Conservation (phyloP, 805 yeast species). For the Candida nanaspora region DNA sequence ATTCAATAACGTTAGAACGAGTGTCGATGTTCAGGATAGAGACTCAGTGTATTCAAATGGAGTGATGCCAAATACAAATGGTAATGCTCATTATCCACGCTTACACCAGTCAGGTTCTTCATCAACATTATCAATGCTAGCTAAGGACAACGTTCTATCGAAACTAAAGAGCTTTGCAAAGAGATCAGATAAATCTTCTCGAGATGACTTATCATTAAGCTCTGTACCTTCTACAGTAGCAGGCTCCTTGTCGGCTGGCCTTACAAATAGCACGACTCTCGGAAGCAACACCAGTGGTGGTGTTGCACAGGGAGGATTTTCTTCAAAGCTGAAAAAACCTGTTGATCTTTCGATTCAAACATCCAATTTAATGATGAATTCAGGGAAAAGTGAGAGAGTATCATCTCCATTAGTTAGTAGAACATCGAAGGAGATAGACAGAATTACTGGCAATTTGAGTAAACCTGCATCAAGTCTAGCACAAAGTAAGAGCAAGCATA, state of each 20-base stretch:
- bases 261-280: no score
- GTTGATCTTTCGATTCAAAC: conserved; percentile 22
- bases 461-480: neutral
- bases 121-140: conserved; percentile 13
- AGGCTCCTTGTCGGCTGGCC: no score
- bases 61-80: neutral
- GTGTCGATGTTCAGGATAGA: conserved; percentile 5
- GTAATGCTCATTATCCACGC: no score
- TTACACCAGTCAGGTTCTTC: conserved; percentile 16
- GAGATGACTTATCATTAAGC: conserved; percentile 1
- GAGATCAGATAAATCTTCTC: conserved; percentile 14
- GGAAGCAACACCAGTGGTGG: no score
- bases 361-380: conserved; percentile 12
- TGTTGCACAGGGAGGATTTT: conserved; percentile 2
- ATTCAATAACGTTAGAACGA: conserved; percentile 23
- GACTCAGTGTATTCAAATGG: neutral
- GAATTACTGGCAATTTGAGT: conserved; percentile 17
- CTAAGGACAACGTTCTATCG: conserved; percentile 15
- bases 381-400: conserved; percentile 16
- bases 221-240: neutral
- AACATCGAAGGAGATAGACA: conserved; percentile 24
- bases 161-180: conserved; percentile 15
- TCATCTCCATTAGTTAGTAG: conserved; percentile 23
- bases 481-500: conserved; percentile 18
- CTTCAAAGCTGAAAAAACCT: conserved; percentile 20